A percentile compares a stretch with the other conserved stretches of the same genome.
phyloP scores from a whole-genome alignment of 345 rosid genomes.

The Excoecaria cochinchinensis region DNA sequence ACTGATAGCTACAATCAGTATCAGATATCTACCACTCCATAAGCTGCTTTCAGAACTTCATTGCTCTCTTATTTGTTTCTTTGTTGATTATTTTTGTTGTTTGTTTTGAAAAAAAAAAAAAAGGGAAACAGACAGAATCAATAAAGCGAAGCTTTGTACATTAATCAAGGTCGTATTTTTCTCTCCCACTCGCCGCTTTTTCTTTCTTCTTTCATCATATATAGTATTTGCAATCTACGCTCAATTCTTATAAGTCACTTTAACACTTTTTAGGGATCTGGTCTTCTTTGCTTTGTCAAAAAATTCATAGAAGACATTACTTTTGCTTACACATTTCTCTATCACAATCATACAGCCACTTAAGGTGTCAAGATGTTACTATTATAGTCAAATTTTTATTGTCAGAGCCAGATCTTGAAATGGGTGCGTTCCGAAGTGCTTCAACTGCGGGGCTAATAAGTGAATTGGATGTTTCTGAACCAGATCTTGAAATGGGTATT shows the following conservation, averaged over 20 bases:
- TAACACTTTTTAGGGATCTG: slow-evolving; percentile 27
- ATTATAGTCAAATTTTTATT: neutral
- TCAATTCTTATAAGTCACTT: neutral
- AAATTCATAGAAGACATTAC: neutral
- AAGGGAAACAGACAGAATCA: slow-evolving; percentile 15
- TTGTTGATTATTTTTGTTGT: neutral
- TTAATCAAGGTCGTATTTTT: neutral
- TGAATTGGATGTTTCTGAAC: neutral
- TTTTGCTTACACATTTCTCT: neutral
- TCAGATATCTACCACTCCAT: neutral
- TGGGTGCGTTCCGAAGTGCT: neutral
- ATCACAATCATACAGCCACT: neutral
- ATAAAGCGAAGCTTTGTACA: slow-evolving; percentile 6
- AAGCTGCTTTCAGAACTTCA: neutral
- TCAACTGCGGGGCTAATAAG: neutral
- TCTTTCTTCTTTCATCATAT: neutral
- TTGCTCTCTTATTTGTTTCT: neutral
- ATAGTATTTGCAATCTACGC: neutral
- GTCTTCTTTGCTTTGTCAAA: slow-evolving; percentile 19
- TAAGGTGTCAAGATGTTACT: neutral
- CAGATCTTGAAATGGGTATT: slow-evolving; percentile 18
- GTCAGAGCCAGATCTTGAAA: slow-evolving; percentile 21
- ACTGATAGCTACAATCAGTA: neutral
- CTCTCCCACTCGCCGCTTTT: neutral
- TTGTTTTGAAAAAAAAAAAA: neutral